phyloP scores from a whole-genome alignment of 169 alveolate species.

The Eimeria acervulina region DNA sequence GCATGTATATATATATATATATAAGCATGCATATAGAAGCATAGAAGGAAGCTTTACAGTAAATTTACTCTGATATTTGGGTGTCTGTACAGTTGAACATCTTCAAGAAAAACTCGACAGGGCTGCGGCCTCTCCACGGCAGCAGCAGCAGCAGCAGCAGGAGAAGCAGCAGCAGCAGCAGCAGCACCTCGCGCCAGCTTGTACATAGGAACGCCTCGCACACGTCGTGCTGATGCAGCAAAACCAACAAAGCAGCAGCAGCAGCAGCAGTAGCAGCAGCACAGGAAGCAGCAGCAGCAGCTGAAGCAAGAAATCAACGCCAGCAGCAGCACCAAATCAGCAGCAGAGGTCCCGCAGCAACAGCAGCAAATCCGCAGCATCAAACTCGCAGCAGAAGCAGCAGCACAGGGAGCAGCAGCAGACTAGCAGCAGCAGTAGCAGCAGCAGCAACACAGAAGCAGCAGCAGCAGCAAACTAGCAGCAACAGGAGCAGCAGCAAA shows the following conservation, averaged over 20 bases:
- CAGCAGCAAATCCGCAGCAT: background rate
- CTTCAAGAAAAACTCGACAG: background rate
- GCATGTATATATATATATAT: too few relatives aligned
- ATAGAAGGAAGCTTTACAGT: too few relatives aligned
- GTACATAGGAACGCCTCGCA: slow-evolving; percentile 16
- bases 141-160: background rate
- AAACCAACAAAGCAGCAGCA: background rate
- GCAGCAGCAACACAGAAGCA: background rate
- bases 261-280: slow-evolving; percentile 38
- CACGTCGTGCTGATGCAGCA: slow-evolving; percentile 11
- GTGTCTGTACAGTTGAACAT: background rate
- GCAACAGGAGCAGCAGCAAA: too few relatives aligned
- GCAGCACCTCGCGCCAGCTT: background rate
- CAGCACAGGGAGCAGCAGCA: background rate
- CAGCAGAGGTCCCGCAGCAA: background rate
- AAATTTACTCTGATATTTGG: background rate
- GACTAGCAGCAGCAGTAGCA: slow-evolving; percentile 8
- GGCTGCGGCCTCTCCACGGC: background rate
- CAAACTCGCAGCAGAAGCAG: too few relatives aligned
- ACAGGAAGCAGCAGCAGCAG: too few relatives aligned
- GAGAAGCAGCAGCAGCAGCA: background rate
- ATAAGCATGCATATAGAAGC: too few relatives aligned
- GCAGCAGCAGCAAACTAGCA: too few relatives aligned
- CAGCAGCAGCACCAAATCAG: too few relatives aligned
- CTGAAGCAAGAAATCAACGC: too few relatives aligned